phyloP scores from a whole-genome alignment of 257 asterid species.

The Scutellaria baicalensis region DNA sequence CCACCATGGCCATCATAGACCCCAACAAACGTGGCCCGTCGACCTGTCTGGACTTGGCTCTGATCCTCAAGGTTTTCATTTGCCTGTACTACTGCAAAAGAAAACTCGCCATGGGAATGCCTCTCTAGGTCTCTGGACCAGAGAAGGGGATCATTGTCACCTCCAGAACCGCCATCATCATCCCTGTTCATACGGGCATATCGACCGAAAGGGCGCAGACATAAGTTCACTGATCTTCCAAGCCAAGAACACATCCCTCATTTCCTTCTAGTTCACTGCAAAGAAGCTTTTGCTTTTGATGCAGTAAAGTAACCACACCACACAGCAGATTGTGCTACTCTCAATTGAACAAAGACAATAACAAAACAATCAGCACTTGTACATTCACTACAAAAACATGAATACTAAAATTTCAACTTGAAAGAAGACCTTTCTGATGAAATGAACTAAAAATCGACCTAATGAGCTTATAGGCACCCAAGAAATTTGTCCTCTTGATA shows the following conservation, averaged over 20 bases:
- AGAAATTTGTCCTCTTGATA: not conserved
- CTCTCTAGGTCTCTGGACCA: conserved; percentile 85
- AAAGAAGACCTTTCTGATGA: not conserved
- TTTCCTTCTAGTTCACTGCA: conserved; percentile 40
- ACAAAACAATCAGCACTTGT: not conserved
- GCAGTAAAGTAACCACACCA: conserved; percentile 21
- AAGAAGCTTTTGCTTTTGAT: conserved; percentile 23
- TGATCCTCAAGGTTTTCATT: conserved; percentile 65
- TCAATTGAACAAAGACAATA: not conserved
- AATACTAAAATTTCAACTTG: not conserved
- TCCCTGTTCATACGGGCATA: conserved; percentile 76
- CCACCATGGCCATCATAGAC: conserved; percentile 95
- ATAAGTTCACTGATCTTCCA: conserved; percentile 46
- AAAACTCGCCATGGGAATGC: conserved; percentile 68
- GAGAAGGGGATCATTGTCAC: conserved; percentile 47
- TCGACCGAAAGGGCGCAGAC: conserved; percentile 64
- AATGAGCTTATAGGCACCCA: not conserved
- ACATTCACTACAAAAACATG: not conserved
- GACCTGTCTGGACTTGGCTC: conserved; percentile 70
- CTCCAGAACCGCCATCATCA: conserved; percentile 37
- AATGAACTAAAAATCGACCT: not conserved
- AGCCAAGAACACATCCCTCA: conserved; percentile 80
- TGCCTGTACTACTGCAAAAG: conserved; percentile 72
- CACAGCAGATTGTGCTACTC: conserved; percentile 2
- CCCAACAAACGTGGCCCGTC: conserved; percentile 59